Conservation (phyloP, 257 asterid species). For the Ocimum tenuiflorum region DNA sequence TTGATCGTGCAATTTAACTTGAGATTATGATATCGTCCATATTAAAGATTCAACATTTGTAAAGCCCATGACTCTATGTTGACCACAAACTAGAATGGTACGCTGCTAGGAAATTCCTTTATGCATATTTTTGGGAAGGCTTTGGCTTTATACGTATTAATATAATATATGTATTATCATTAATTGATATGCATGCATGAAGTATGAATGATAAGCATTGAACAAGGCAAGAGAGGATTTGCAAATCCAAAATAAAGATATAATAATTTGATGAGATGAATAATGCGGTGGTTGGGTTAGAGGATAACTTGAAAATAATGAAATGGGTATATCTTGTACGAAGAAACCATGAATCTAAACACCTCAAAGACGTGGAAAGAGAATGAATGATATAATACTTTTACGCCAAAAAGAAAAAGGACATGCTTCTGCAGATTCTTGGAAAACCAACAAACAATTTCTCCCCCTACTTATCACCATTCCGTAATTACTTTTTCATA, state of each 20-base stretch:
- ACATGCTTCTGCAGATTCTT: constrained; percentile 8
- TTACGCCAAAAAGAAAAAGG: constrained; percentile 3
- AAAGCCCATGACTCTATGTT: no score
- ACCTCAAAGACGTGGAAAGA: constrained; percentile 15
- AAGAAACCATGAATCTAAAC: constrained; percentile 2
- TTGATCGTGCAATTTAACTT: no score
- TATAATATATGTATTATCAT: neutral
- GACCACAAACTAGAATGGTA: no score
- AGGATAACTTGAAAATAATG: neutral
- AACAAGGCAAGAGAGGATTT: constrained; percentile 4
- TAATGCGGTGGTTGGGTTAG: constrained; percentile 14
- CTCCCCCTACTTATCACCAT: neutral
- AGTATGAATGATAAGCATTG: neutral
- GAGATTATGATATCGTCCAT: no score
- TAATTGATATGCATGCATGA: no score
- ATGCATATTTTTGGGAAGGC: neutral
- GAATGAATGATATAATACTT: neutral
- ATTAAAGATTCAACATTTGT: neutral
- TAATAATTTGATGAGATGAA: neutral
- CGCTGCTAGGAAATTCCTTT: neutral
- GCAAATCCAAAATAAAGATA: constrained; percentile 14
- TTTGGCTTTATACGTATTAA: no score
- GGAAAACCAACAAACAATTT: constrained; percentile 1
- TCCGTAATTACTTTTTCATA: neutral
- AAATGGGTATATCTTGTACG: neutral